Conservation (phyloP, 139 green algal species). For the Diplosphaera chodatii region DNA sequence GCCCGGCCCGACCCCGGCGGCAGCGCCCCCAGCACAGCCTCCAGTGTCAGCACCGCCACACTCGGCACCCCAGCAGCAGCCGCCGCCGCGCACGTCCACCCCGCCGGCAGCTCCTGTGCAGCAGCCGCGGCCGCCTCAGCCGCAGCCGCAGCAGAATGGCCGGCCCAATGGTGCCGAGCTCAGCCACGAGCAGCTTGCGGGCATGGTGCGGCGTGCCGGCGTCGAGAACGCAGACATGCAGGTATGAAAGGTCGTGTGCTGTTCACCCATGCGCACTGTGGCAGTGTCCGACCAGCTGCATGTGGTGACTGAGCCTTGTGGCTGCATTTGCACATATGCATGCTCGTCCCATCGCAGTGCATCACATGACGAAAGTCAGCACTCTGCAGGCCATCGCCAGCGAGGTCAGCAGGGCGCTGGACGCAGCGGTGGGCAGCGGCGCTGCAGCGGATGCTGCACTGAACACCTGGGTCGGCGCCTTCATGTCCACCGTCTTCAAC, state of each 20-base stretch:
- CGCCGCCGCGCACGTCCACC: too few species aligned
- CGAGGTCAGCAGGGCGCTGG: neutral
- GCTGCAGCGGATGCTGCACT: neutral
- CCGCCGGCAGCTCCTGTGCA: neutral
- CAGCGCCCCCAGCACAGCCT: too few species aligned
- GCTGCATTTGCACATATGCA: too few species aligned
- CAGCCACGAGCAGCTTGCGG: neutral
- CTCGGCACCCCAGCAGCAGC: neutral
- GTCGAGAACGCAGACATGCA: neutral
- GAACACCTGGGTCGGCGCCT: conserved; percentile 1
- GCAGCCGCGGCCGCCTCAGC: neutral
- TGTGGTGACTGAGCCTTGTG: too few species aligned
- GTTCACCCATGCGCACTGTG: too few species aligned
- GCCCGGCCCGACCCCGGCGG: too few species aligned
- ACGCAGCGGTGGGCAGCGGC: too few species aligned
- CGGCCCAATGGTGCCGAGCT: neutral
- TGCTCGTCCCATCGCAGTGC: too few species aligned
- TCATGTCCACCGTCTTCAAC: neutral
- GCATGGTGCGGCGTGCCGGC: neutral
- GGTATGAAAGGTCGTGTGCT: too few species aligned
- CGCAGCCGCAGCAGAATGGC: neutral
- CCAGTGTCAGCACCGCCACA: neutral
- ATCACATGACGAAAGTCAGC: too few species aligned
- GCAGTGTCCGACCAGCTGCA: too few species aligned
- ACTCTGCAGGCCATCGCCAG: neutral